These are phyloP conservation scores for Halteria grandinella DNA, from an alignment of 73 alveolate genomes.

Conservation along the genomic window DNA sequence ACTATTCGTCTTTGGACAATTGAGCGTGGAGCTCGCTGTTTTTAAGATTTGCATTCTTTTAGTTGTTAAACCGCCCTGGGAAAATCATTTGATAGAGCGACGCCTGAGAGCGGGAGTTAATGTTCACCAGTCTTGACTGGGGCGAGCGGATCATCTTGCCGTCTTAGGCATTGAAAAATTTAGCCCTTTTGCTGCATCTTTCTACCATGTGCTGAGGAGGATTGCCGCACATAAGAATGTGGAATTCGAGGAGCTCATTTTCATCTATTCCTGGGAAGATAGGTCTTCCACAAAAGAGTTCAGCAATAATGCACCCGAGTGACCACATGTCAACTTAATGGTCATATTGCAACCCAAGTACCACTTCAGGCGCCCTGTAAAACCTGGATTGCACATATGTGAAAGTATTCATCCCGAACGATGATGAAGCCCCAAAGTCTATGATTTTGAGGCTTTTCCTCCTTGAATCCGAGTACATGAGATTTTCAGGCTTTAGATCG, in stretches of 20 bases:
- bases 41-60: too few species aligned
- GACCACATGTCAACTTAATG: slow-evolving; percentile 62
- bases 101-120: too few species aligned
- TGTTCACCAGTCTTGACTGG: too few species aligned
- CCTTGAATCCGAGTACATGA: slow-evolving; percentile 11
- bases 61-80: too few species aligned
- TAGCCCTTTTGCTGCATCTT: too few species aligned
- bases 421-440: slow-evolving; percentile 60
- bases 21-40: too few species aligned
- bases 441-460: slow-evolving; percentile 16
- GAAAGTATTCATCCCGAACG: slow-evolving; percentile 50
- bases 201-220: slow-evolving; percentile 49
- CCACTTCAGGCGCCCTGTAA: slow-evolving; percentile 67
- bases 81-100: too few species aligned
- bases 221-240: slow-evolving; percentile 31
- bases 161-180: too few species aligned
- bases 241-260: slow-evolving; percentile 33
- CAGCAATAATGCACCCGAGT: slow-evolving; percentile 60
- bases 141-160: too few species aligned
- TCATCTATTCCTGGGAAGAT: slow-evolving; percentile 60
- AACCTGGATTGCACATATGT: slow-evolving; percentile 63
- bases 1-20: slow-evolving; percentile 18
- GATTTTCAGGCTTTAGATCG: slow-evolving; percentile 64
- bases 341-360: slow-evolving; percentile 35
- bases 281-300: slow-evolving; percentile 59